phyloP scores from a whole-genome alignment of 805 yeast species.

The Starmerella sp. region DNA sequence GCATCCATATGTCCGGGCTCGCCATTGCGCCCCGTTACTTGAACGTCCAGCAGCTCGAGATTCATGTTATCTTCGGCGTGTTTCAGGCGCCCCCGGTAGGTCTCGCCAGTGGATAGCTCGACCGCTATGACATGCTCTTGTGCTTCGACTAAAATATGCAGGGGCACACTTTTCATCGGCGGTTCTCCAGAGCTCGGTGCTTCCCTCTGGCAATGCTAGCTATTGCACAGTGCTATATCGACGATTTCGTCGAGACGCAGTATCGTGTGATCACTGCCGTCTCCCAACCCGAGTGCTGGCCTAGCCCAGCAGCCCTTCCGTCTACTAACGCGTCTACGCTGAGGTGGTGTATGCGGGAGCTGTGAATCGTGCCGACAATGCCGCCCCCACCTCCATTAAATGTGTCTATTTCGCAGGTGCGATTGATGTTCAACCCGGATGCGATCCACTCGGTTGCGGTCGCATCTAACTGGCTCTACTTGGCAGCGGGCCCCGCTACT shows the following conservation, averaged over 20 bases:
- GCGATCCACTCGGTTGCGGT: conserved; percentile 44
- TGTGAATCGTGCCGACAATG: neutral
- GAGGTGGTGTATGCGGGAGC: neutral
- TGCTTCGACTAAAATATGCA: conserved; percentile 76
- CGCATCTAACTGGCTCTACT: conserved; percentile 42
- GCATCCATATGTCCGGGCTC: conserved; percentile 64
- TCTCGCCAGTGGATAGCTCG: conserved; percentile 75
- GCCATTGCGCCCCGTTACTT: conserved; percentile 69
- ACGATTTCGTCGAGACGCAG: neutral
- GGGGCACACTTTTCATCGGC: conserved; percentile 50
- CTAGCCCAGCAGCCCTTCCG: too few species aligned
- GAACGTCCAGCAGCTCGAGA: conserved; percentile 69
- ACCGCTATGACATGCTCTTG: conserved; percentile 76
- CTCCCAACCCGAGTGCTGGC: too few species aligned
- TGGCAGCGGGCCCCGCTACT: conserved; percentile 42
- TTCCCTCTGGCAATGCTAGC: neutral
- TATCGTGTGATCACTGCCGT: too few species aligned
- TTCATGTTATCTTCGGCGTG: conserved; percentile 92
- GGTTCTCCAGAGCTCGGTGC: neutral
- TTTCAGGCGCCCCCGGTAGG: conserved; percentile 73
- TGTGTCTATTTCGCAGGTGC: conserved; percentile 34
- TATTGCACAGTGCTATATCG: neutral
- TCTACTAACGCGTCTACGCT: too few species aligned
- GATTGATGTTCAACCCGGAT: conserved; percentile 39
- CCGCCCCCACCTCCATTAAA: conserved; percentile 21